Base-by-base conservation (phyloP, 2,329 filamentous ascomycete genomes). In the Albophoma yamanashiensis region DNA sequence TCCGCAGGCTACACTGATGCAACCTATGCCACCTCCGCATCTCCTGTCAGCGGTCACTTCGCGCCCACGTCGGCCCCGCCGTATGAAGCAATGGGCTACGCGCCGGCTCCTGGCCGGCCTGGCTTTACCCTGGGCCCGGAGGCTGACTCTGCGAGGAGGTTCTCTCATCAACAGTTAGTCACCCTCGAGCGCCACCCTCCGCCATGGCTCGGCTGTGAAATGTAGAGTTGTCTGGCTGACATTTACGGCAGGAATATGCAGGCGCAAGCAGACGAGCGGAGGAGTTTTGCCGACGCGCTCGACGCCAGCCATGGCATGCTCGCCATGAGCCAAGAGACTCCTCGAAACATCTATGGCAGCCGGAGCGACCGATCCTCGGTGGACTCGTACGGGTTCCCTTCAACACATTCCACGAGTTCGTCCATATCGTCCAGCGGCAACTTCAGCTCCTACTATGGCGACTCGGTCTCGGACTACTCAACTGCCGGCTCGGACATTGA, bases 231-330 rank as follows among this genome's bases (percentile, higher is more conserved):
- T 14, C 11, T 7, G 27, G 55, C 59, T 60, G 8, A 58, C 59
- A 43, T 31, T 58, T 27, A 11, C 15, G 34, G 3, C 42, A 39
- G 39, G 25, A 61, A 53, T 22, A 56, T 82, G 85, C 73, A 78
- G 76, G 65, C 83, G 58, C 79, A 72, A 25, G 71, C 73, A 75
- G 73, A 83, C 76, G 78, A 84, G 76, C 71, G 86, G 79, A 73
- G 88, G 67, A 88, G 87, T 67, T 95, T 92, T 73, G 90, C 88
- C 65, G 93, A 97, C 71, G 91, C 91, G 36, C 85, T 97, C 60
- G 93, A 97, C 73, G 92, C 92, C 31, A 92, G 92, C 72, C 89
- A 94, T 63, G 91, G 92, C 67, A 97, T 97, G 90, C 83, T 97
- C 34, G 91, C 92, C 43, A 89, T 97, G 83, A 96, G 91, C 82